Evolutionary conservation across 2,329 filamentous ascomycete species (phyloP).

Genomic region (Cryphonectria carpinicola): DNA sequence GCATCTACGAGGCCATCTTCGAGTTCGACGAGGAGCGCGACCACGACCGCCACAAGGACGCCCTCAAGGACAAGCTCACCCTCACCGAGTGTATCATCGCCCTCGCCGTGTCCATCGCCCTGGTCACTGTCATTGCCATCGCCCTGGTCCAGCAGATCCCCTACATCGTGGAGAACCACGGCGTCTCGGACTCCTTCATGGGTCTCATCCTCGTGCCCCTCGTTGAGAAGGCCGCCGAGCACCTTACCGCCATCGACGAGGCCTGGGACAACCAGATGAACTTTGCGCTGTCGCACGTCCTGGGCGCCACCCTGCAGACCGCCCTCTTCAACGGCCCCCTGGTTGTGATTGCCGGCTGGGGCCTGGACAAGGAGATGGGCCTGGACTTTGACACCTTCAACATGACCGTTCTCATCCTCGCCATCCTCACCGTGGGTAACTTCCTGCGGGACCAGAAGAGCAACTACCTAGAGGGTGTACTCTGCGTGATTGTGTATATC

Average conservation of each 20-base stretch:
- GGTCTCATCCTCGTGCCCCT: slow-evolving; percentile 79
- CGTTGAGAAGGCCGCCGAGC: slow-evolving; percentile 85
- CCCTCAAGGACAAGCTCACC: slow-evolving; percentile 61
- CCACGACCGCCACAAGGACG: slow-evolving; percentile 51
- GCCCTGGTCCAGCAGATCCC: slow-evolving; percentile 65
- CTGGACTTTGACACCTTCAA: slow-evolving; percentile 89
- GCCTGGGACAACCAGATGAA: slow-evolving; percentile 85
- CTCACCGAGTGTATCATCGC: slow-evolving; percentile 62
- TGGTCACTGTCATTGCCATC: slow-evolving; percentile 46
- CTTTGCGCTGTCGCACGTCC: slow-evolving; percentile 81
- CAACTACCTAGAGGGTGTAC: slow-evolving; percentile 85
- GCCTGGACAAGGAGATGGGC: slow-evolving; percentile 70
- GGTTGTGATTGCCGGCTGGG: slow-evolving; percentile 83
- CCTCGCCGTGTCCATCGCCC: slow-evolving; percentile 47
- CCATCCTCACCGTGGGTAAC: slow-evolving; percentile 84
- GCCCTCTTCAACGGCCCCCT: slow-evolving; percentile 86
- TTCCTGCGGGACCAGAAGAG: slow-evolving; percentile 87
- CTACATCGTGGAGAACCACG: slow-evolving; percentile 37
- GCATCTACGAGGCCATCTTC: slow-evolving; percentile 63
- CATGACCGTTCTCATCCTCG: slow-evolving; percentile 77
- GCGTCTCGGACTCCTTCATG: slow-evolving; percentile 41
- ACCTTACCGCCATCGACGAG: slow-evolving; percentile 82
- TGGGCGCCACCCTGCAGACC: slow-evolving; percentile 87
- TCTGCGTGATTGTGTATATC: slow-evolving; percentile 72
- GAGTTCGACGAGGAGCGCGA: slow-evolving; percentile 50